Evolutionary conservation across 352 stramenopile species (phyloP), one percentile per base, ranked within the genome.

Genomic region (Thraustochytrium sp.): DNA sequence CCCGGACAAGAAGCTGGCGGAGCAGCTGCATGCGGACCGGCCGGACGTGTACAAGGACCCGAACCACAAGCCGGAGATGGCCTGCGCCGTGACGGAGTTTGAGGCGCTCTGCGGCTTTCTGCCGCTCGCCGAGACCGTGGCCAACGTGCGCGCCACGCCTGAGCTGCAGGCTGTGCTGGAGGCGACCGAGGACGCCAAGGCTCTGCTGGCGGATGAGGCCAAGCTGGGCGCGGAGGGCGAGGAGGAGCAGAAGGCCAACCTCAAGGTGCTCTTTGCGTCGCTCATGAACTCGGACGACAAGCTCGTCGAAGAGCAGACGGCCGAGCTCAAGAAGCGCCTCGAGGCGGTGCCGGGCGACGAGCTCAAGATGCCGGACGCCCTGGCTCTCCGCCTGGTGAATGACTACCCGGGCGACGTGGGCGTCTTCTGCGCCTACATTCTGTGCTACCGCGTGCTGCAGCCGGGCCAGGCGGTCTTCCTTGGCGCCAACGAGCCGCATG

Each of bases 1-100:
- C 73, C 93, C 93, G 2, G 92, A 97, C 76, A 90, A 90, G 48
- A 85, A 86, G 26, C 85, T 96, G n/a, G 93, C 93, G 13, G 87
- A 90, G 4, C 84, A 92, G 55, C 84, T 97, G 61, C 92, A 96
- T 61, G 86, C 85, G 8, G 91, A 90, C 16, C 93, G 95, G 80
- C 97, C 97, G 4, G 76, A 94, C 4, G 88, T 95, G 11, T 99
- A 99, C 89, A 97, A 98, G 82, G 97, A 99, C 85, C 74, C 92
- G 26, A 99, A 99, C 87, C 97, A 99, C 90, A 99, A 99, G 87
- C 97, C 97, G 0, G 97, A 99, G 87, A 99, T 99, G 94, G 94
- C 96, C 18, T 98, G 99, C 85, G 97, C 97, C 0, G 87, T 99
- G 48, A 99, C 94, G 63, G 90, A 86, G 42, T 99, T 99, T 77